phyloP scores from a whole-genome alignment of 441 rosid genomes.

The Pelargonium exstipulatum region DNA sequence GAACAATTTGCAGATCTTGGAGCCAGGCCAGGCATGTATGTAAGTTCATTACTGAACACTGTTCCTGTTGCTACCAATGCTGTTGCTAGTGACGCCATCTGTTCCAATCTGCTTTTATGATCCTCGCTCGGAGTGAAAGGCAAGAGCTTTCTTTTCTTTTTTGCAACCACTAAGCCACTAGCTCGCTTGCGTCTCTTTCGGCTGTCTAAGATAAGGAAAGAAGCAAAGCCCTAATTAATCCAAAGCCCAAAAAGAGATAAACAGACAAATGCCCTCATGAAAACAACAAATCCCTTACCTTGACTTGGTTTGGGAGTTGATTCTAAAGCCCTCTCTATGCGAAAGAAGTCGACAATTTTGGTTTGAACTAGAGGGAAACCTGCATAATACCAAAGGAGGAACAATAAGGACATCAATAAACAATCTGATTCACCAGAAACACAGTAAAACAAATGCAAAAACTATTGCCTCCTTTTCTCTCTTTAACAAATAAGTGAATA shows the following conservation, averaged over 20 bases:
- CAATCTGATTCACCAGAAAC: not conserved
- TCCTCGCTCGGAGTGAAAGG: slow-evolving; percentile 45
- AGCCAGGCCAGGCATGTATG: slow-evolving; percentile 47
- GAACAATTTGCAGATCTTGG: slow-evolving; percentile 46
- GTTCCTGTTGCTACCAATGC: slow-evolving; percentile 49
- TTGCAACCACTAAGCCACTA: slow-evolving; percentile 40
- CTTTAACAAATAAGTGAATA: no score
- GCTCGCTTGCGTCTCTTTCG: slow-evolving; percentile 41
- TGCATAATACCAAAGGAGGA: slow-evolving; percentile 23
- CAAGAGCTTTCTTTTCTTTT: slow-evolving; percentile 53
- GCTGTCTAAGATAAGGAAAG: slow-evolving; percentile 9
- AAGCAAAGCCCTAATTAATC: not conserved
- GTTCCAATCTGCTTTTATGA: slow-evolving; percentile 43
- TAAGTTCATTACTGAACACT: slow-evolving; percentile 45
- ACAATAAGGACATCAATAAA: not conserved
- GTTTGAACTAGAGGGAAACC: slow-evolving; percentile 75
- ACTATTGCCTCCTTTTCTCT: no score
- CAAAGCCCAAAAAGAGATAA: not conserved
- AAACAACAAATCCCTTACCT: slow-evolving; percentile 32
- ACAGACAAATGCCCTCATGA: not conserved
- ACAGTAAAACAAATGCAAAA: no score
- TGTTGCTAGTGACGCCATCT: slow-evolving; percentile 68
- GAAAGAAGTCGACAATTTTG: slow-evolving; percentile 58
- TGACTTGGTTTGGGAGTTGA: slow-evolving; percentile 24
- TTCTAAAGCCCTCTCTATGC: slow-evolving; percentile 39